Conservation (phyloP, 2,329 filamentous ascomycete genomes). For the Huntiella savannae region DNA sequence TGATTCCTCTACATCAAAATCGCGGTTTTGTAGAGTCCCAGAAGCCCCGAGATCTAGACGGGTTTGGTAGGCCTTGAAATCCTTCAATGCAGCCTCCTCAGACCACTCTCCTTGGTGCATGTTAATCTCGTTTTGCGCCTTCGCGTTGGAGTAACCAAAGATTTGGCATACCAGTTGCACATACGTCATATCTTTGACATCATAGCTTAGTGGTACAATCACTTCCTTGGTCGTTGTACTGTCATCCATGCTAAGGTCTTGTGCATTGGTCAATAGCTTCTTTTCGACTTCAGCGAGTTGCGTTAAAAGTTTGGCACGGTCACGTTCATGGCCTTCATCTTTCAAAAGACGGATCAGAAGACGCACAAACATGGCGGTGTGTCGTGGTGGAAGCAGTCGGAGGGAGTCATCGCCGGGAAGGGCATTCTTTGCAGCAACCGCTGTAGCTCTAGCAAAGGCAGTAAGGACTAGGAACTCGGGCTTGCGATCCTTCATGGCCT, state of each 20-base stretch:
- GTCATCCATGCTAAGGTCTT: slow-evolving; percentile 44
- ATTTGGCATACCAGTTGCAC: slow-evolving; percentile 74
- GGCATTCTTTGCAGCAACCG: slow-evolving; percentile 57
- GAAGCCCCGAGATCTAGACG: slow-evolving; percentile 64
- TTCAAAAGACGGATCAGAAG: slow-evolving; percentile 63
- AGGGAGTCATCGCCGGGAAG: slow-evolving; percentile 67
- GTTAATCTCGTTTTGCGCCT: slow-evolving; percentile 77
- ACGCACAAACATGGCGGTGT: slow-evolving; percentile 85
- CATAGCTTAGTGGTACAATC: slow-evolving; percentile 64
- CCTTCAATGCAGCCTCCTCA: slow-evolving; percentile 72
- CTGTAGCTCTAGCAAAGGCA: slow-evolving; percentile 87
- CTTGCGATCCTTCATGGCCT: slow-evolving; percentile 79
- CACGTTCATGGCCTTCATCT: slow-evolving; percentile 67
- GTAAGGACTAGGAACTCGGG: slow-evolving; percentile 87
- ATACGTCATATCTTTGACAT: slow-evolving; percentile 92
- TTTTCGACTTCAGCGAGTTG: slow-evolving; percentile 70
- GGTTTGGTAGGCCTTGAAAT: slow-evolving; percentile 85
- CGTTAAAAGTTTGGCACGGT: slow-evolving; percentile 65
- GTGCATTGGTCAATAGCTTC: slow-evolving; percentile 84
- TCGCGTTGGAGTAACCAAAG: slow-evolving; percentile 60
- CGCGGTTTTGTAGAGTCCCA: slow-evolving; percentile 59
- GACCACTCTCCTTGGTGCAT: slow-evolving; percentile 68
- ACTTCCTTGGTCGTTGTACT: slow-evolving; percentile 55
- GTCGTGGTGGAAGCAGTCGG: slow-evolving; percentile 82
- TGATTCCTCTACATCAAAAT: slow-evolving; percentile 78